Evolutionary conservation across 495 filamentous ascomycete species (phyloP), one percentile per base, ranked within the genome.

Genomic region (Aspergillus diversus): DNA sequence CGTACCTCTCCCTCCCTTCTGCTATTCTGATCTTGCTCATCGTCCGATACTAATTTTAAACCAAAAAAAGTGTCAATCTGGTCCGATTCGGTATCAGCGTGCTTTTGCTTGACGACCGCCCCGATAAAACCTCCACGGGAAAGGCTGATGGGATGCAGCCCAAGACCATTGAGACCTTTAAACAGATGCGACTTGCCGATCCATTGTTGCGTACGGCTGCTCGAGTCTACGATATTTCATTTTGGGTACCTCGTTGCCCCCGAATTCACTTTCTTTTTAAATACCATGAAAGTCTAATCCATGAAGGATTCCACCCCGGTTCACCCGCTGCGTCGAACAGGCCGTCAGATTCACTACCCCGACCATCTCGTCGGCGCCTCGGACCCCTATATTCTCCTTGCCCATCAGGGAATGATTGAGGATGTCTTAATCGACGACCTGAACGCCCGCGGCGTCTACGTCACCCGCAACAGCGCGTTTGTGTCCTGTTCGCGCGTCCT

Each of bases 111-210:
- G 90, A 93, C 72, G 89, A 92, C 69, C 83, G 88, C 32, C 75
- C 84, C 5, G 84, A 87, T 67, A 86, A 83, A 49, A 92, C 89
- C 0, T 80, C 84, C 13, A 91, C 90, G 1, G 90, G 90, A 11
- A 87, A 89, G 34, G 90, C 90, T 33, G 90, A 93, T 75, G 90
- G 90, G 39, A 85, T 93, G 59, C 89, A 92, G 63, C 89, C 89
- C 59, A 90, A 90, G 58, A 91, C 90, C 0, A 84, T 92, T 55
- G 90, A 92, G 68, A 86, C 90, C 8, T 79, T 93, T 62, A 83
- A 84, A 53, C 88, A 91, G 71, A 83, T 91, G 72, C 77, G 86
- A 16, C 76, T 92, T n/a, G 85, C 86, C 27, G 86, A 88, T 56
- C 75, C 83, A 5, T 66, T 91, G 39, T 67, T 91, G 48, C 80